A percentile compares a stretch with the other conserved stretches of the same genome.
These are phyloP conservation scores for Aspergillus nidulans DNA, from an alignment of 495 filamentous ascomycete genomes.

Conservation along the genomic window DNA sequence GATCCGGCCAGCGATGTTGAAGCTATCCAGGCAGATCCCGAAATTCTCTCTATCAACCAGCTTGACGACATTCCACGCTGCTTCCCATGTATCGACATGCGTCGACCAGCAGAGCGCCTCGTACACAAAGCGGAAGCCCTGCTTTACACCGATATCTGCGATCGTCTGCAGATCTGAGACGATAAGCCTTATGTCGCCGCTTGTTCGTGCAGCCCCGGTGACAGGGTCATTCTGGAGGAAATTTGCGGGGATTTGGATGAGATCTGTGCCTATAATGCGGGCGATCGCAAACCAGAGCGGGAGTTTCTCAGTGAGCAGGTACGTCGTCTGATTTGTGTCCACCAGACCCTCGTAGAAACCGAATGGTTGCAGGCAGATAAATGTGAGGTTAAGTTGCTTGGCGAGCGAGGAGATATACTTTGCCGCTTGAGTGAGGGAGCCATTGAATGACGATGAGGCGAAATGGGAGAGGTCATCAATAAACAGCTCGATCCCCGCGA, in stretches of 20 bases:
- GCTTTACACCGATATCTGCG: slow-evolving; percentile 57
- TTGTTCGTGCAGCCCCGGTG: slow-evolving; percentile 34
- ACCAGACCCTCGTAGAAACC: slow-evolving; percentile 72
- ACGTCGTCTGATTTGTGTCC: slow-evolving; percentile 56
- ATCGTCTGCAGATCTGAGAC: slow-evolving; percentile 60
- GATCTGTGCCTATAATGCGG: slow-evolving; percentile 58
- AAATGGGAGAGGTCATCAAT: slow-evolving; percentile 71
- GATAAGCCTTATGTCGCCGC: slow-evolving; percentile 54
- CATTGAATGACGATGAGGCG: slow-evolving; percentile 50
- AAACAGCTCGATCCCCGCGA: slow-evolving; percentile 72
- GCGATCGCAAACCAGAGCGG: slow-evolving; percentile 65
- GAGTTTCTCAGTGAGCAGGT: slow-evolving; percentile 55
- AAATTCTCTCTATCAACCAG: slow-evolving; percentile 67
- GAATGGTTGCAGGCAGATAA: slow-evolving; percentile 76
- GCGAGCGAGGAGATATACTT: slow-evolving; percentile 51
- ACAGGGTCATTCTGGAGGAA: slow-evolving; percentile 54
- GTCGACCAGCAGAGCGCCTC: slow-evolving; percentile 75
- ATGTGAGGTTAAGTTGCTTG: slow-evolving; percentile 50
- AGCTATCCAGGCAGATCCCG: slow-evolving; percentile 75
- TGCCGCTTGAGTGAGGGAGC: slow-evolving; percentile 56
- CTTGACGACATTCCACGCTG: slow-evolving; percentile 63
- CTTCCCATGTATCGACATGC: slow-evolving; percentile 68
- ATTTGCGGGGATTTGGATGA: slow-evolving; percentile 70
- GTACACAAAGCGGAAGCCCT: slow-evolving; percentile 67
- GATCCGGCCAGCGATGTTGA: slow-evolving; percentile 71